These are phyloP conservation scores for Ascochyta clinopodiicola DNA, from an alignment of 2,329 filamentous ascomycete genomes.

Conservation along the genomic window DNA sequence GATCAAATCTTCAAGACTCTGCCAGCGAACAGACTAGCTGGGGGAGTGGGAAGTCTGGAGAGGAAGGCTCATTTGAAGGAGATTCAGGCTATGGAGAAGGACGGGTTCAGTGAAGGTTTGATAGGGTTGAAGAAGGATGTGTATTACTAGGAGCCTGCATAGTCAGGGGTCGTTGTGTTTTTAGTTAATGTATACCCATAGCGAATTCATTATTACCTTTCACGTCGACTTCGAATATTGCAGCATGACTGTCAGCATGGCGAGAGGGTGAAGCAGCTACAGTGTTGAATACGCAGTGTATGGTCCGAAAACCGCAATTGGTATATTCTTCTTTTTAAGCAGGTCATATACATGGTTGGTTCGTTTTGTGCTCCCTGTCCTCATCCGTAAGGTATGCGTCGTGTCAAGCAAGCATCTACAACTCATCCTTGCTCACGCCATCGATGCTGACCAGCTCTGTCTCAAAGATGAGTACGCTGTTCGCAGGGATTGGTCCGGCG, in stretches of 20 bases:
- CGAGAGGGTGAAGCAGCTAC: too few species aligned
- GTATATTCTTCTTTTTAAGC: neutral
- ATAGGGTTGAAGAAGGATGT: conserved; percentile 42
- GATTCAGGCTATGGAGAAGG: conserved; percentile 33
- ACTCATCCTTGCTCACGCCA: conserved; percentile 64
- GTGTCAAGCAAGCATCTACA: conserved; percentile 29
- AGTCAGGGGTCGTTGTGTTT: neutral
- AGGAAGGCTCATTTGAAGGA: conserved; percentile 26
- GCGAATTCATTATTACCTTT: conserved; percentile 47
- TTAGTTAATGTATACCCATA: conserved; percentile 18
- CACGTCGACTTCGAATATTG: too few species aligned
- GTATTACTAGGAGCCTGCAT: conserved; percentile 28
- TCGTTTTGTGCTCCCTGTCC: neutral
- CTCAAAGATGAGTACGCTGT: conserved; percentile 86
- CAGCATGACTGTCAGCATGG: too few species aligned
- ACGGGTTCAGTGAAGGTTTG: conserved; percentile 37
- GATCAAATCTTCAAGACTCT: conserved; percentile 5
- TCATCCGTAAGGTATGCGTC: neutral
- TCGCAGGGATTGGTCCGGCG: conserved; percentile 85
- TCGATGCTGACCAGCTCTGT: conserved; percentile 86
- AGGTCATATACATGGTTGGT: too few species aligned
- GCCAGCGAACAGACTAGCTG: conserved; percentile 25
- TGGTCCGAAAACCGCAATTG: conserved; percentile 57
- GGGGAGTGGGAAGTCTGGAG: conserved; percentile 33
- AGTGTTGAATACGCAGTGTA: too few species aligned